Evolutionary conservation across 345 rosid species (phyloP).

Genomic region (Eucalyptus melliodora): DNA sequence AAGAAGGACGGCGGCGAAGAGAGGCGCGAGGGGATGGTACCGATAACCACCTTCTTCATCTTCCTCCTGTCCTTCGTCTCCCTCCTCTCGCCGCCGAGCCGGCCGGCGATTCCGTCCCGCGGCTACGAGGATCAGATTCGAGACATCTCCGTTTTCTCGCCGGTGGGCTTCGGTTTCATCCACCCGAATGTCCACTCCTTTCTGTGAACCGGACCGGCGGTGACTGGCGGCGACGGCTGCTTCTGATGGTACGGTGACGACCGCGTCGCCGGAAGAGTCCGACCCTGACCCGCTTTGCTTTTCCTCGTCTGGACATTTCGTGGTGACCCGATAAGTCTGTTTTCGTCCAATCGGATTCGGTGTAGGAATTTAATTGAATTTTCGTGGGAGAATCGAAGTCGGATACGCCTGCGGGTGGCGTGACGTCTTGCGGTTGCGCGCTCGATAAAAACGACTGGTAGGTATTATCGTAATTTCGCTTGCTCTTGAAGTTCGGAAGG

Average conservation of each 20-base stretch:
- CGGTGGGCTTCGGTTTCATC: background rate
- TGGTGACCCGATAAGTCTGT: background rate
- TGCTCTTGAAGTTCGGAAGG: background rate
- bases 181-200: background rate
- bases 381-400: background rate
- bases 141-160: background rate
- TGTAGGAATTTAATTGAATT: background rate
- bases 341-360: background rate
- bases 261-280: background rate
- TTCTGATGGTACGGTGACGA: background rate
- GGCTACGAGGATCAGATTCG: background rate
- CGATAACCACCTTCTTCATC: slow-evolving; percentile 7
- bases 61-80: background rate
- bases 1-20: background rate
- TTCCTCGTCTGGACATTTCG: background rate
- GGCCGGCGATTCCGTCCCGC: background rate
- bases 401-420: background rate
- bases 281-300: background rate
- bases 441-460: background rate
- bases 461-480: background rate
- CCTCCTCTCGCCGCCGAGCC: background rate
- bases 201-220: background rate
- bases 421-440: background rate
- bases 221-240: background rate
- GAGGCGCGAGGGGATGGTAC: background rate